Base-by-base conservation (phyloP, 2,329 filamentous ascomycete species). In the Aureobasidium sp. region DNA sequence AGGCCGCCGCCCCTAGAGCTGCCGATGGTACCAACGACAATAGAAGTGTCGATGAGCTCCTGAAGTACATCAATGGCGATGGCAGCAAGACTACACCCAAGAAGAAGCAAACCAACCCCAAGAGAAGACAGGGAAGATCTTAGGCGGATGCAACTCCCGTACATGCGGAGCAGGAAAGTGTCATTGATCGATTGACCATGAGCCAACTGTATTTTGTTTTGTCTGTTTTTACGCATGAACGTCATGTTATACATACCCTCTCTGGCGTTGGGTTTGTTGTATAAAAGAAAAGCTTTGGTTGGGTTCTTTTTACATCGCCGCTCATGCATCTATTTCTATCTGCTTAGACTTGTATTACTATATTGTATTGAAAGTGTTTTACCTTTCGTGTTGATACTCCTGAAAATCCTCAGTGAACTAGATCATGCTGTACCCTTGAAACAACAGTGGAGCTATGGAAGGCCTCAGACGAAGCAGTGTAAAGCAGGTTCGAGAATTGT, bases 51-150 rank as follows among this genome's bases (percentile, higher is more conserved):
- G 92, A 97, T 69, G 93, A 99, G 74, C 79, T 99, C 44, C 81
- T 99, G 72, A 90, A 89, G 75, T 97, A 93, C 76, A 97, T 99
- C 68, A 94, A 97, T 75, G 93, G 92, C 39, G 81, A 72, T 20
- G 75, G 76, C 32, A 67, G 64, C 48, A 70, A 70, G 67, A 63
- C 77, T 70, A 74, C 71, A 56, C 72, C 72, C 42, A 80, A 80
- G 72, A 79, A 79, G 74, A 68, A 72, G 53, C 70, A 70, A 6
- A 71, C 74, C 17, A 79, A 79, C 68, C 78, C 78, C 17, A 79
- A 77, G 71, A 73, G 71, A 56, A 64, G 62, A 60, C 65, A 64
- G 51, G 61, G 58, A 37, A 37, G 60, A 36, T 44, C 46, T 9
- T 62, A 62, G 26, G 34, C 17, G 37, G 29, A 6, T 41, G 51